Evolutionary conservation across 139 green algal genomes (phyloP).

Genomic region (Astrephomene gubernaculifera): DNA sequence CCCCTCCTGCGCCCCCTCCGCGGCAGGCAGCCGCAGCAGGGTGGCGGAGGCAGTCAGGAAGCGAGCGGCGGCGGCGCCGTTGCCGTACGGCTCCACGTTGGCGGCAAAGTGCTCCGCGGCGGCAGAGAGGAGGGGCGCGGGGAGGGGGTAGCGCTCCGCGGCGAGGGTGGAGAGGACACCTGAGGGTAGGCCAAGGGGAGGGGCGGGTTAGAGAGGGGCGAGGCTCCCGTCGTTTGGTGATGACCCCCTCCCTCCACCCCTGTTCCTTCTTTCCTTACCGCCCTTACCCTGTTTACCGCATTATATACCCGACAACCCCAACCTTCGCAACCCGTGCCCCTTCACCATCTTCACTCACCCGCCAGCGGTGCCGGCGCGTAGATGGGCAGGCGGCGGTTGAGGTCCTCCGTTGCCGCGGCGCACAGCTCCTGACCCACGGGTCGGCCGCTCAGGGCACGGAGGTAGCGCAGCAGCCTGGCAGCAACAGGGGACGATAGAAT

Average conservation of each 20-base stretch:
- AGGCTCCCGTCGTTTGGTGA: too few species aligned
- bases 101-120: conserved; percentile 17
- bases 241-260: not conserved
- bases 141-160: not conserved
- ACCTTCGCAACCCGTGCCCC: not conserved
- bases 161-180: conserved; percentile 1
- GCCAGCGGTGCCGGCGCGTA: conserved; percentile 31
- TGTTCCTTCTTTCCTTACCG: not conserved
- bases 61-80: not conserved
- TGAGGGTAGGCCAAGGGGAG: not conserved
- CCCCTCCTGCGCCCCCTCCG: not conserved
- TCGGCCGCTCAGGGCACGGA: not conserved
- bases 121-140: conserved; percentile 2
- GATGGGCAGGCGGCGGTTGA: not conserved
- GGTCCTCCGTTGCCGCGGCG: not conserved
- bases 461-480: conserved; percentile 7
- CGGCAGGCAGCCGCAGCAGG: not conserved
- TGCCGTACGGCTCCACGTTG: not conserved
- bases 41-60: not conserved
- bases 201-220: not conserved
- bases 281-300: not conserved
- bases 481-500: not conserved
- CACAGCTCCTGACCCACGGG: not conserved
- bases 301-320: not conserved
- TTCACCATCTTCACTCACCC: not conserved